Percentiles rank a stretch among this genome's conserved stretches.
Conservation (phyloP, 2,329 filamentous ascomycete genomes). For the Aureobasidium leucospermi region DNA sequence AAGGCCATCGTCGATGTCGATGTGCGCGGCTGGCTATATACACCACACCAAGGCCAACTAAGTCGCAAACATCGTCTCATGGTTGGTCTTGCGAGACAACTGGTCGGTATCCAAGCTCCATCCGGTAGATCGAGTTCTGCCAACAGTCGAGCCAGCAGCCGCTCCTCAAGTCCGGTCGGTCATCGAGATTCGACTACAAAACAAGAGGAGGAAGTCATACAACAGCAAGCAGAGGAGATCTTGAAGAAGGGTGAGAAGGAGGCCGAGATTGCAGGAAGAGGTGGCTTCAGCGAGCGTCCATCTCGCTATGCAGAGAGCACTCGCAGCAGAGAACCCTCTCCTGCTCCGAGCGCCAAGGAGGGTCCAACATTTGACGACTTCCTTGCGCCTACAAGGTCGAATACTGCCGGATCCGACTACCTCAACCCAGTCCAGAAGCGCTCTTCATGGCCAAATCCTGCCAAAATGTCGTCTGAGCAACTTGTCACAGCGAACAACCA, state of each 20-base stretch:
- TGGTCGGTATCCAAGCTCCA: conserved; percentile 78
- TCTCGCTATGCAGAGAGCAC: conserved; percentile 39
- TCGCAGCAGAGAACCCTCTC: conserved; percentile 27
- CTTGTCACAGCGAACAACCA: conserved; percentile 74
- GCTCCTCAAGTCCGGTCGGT: conserved; percentile 32
- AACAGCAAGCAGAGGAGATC: conserved; percentile 69
- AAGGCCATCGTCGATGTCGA: conserved; percentile 88
- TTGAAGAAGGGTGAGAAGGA: conserved; percentile 64
- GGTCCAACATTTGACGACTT: conserved; percentile 10
- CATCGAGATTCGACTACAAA: conserved; percentile 29
- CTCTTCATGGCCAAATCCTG: conserved; percentile 42
- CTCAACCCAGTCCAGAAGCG: conserved; percentile 38
- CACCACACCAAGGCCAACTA: conserved; percentile 75
- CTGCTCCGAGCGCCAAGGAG: conserved; percentile 11
- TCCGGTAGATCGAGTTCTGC: conserved; percentile 33
- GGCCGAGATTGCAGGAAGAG: conserved; percentile 60
- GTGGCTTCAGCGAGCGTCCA: conserved; percentile 65
- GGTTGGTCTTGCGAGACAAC: conserved; percentile 74
- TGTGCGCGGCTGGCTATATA: conserved; percentile 91
- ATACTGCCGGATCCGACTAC: conserved; percentile 14
- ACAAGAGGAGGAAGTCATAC: conserved; percentile 59
- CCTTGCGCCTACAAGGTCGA: not conserved
- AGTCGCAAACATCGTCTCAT: conserved; percentile 79
- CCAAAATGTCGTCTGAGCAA: conserved; percentile 68
- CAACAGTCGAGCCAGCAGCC: conserved; percentile 33